Conservation (phyloP, 495 filamentous ascomycete genomes). For the Aspergillus biplanus region DNA sequence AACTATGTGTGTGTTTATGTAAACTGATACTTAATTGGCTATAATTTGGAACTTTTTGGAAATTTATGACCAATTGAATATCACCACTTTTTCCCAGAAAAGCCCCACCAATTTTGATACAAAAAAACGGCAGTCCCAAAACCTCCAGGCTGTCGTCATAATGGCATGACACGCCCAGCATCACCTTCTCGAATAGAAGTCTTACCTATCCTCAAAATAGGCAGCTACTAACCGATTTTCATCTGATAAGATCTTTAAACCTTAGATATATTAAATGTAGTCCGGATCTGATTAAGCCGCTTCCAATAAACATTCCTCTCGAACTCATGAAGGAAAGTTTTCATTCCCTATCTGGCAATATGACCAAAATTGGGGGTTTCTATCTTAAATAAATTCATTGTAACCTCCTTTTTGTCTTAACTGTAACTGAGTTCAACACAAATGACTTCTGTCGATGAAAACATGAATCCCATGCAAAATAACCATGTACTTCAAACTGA, state of each 20-base stretch:
- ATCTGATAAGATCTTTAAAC: conserved; percentile 2
- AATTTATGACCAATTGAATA: background rate
- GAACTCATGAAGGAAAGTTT: no score
- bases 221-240: no score
- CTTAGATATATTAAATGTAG: background rate
- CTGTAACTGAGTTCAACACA: no score
- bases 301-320: background rate
- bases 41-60: background rate
- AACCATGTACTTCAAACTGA: no score
- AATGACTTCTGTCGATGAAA: no score
- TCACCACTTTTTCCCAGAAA: background rate
- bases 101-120: background rate
- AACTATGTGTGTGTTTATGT: background rate
- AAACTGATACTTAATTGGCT: background rate
- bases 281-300: background rate
- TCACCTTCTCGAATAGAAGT: background rate
- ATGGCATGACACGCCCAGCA: conserved; percentile 1
- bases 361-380: no score
- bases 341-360: no score
- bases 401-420: no score
- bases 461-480: background rate
- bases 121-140: background rate
- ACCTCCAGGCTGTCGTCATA: background rate
- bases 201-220: background rate
- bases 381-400: no score